Conservation (phyloP, 2,329 filamentous ascomycete species). For the Ophiocordyceps australis region DNA sequence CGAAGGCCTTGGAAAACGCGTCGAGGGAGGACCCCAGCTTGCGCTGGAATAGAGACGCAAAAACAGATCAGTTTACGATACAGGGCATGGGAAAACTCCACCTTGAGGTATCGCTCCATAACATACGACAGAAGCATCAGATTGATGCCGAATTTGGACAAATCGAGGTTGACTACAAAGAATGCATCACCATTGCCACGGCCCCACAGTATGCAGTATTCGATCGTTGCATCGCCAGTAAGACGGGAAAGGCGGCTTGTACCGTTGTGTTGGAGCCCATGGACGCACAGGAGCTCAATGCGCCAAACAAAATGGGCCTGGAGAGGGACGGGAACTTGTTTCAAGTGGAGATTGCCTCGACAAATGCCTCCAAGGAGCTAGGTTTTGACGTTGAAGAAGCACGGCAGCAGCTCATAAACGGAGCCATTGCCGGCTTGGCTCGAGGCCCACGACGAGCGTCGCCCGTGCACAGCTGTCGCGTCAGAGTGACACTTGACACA, state of each 20-base stretch:
- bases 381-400: conserved; percentile 30
- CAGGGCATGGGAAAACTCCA: conserved; percentile 96
- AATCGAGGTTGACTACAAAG: conserved; percentile 91
- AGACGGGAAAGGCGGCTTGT: conserved; percentile 60
- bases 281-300: conserved; percentile 18
- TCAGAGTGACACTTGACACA: conserved; percentile 53
- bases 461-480: conserved; percentile 58
- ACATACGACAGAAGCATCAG: conserved; percentile 77
- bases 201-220: conserved; percentile 42
- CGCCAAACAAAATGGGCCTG: conserved; percentile 20
- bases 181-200: conserved; percentile 48
- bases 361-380: conserved; percentile 24
- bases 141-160: conserved; percentile 72
- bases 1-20: conserved; percentile 57
- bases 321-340: conserved; percentile 55
- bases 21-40: conserved; percentile 87
- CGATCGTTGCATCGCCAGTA: conserved; percentile 66
- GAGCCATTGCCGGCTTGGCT: conserved; percentile 66
- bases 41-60: conserved; percentile 66
- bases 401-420: conserved; percentile 52
- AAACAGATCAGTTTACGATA: conserved; percentile 82
- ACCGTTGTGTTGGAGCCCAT: conserved; percentile 49
- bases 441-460: conserved; percentile 68
- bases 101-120: conserved; percentile 78
- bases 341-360: conserved; percentile 34